phyloP scores from a whole-genome alignment of 371 early-diverging fungal species.

The Blakeslea trispora region DNA sequence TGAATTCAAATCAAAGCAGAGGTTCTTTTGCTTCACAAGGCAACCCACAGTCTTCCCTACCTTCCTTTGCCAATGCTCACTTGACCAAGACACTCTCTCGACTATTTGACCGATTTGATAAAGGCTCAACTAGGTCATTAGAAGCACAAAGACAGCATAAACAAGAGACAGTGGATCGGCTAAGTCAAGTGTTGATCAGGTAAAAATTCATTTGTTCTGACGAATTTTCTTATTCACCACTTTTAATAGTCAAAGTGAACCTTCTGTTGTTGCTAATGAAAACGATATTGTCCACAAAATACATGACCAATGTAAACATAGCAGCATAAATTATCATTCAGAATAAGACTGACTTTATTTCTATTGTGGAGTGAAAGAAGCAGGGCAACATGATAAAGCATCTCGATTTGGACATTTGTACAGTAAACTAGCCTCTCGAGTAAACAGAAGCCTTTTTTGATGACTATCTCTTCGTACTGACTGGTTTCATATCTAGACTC shows the following conservation, averaged over 20 bases:
- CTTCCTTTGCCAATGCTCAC: neutral
- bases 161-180: conserved; percentile 6
- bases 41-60: too few relatives aligned
- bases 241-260: conserved; percentile 27
- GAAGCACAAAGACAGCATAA: conserved; percentile 9
- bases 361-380: conserved; percentile 50
- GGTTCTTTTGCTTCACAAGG: conserved; percentile 1
- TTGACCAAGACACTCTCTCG: conserved; percentile 22
- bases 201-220: neutral
- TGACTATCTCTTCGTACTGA: too few relatives aligned
- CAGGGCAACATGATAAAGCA: conserved; percentile 54
- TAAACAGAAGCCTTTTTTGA: conserved; percentile 17
- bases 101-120: conserved; percentile 19
- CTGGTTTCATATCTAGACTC: conserved; percentile 31
- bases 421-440: conserved; percentile 60
- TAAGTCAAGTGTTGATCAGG: conserved; percentile 2
- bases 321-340: too few relatives aligned
- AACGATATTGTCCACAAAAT: conserved; percentile 61
- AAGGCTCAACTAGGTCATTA: neutral
- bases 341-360: too few relatives aligned
- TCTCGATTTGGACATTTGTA: conserved; percentile 68
- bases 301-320: conserved; percentile 68
- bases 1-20: neutral
- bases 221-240: neutral
- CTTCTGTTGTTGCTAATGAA: conserved; percentile 65